Base-by-base conservation (phyloP, 2,329 filamentous ascomycete genomes). In the Teratosphaeria destructans region DNA sequence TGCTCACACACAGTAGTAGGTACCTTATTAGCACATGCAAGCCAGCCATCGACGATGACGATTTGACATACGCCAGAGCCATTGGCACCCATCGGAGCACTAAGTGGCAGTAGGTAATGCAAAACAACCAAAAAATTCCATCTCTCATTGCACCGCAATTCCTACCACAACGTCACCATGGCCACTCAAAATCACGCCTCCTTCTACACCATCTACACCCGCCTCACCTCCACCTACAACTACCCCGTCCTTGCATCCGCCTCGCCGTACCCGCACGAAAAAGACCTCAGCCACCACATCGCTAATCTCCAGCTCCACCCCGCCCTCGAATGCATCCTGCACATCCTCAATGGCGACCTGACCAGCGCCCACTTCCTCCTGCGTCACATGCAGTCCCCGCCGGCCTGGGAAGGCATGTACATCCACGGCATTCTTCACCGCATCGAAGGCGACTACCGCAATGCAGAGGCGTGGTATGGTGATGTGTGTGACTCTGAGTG, bases 261-360 rank as follows among this genome's bases (percentile, higher is more conserved):
- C 58, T 73, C 35, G 61, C 71, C 58, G 54, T 68, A 63, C 61
- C 64, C 65, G n/a, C 59, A 66, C 58, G 61, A 69, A 52, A 55
- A 63, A 10, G 47, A 60, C 26, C 58, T 70, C 7, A 68, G 60
- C 55, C 62, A 71, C 59, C 58, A 63, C 27, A 73, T 73, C 54
- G 57, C 71, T 32, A 65, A 66, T 7, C 61, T 72, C 3, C 66
- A 66, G n/a, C 55, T 72, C 14, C 78, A 81, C 62, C 78, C 79
- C 14, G 7, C 74, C 76, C 14, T 82, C 43, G 80, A 82, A 72
- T 71, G 78, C 10, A 69, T 77, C 0, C 72, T 82, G 3, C 80
- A 82, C 66, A 72, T 82, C 57, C 70, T 81, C 34, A 82, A 82
- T 65, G 69, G 71, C 62, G 79, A 82, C 66, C 70, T 82, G 0